Percentiles rank a stretch among this genome's conserved stretches.
phyloP scores from a whole-genome alignment of 2,329 filamentous ascomycete species.

The Trichoderma citrinoviride region DNA sequence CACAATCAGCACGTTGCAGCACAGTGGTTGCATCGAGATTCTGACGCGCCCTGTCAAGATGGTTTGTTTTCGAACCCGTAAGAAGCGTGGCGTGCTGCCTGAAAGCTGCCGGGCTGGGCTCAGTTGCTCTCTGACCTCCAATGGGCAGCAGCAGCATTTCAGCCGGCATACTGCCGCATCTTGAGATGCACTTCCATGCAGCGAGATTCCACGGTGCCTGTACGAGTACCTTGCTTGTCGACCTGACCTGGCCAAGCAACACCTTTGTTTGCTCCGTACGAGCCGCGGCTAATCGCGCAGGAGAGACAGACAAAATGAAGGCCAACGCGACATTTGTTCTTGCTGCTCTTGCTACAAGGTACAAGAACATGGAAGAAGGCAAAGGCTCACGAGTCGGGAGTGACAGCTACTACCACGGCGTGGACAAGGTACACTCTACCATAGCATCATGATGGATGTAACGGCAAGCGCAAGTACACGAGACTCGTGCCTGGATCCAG shows the following conservation, averaged over 20 bases:
- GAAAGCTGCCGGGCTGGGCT: neutral
- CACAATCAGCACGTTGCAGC: too few relatives aligned
- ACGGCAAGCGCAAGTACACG: neutral
- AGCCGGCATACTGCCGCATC: slow-evolving; percentile 8
- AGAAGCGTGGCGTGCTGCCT: neutral
- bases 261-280: neutral
- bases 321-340: neutral
- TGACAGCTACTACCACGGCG: too few relatives aligned
- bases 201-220: neutral
- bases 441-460: neutral
- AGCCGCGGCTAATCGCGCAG: neutral
- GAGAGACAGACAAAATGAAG: neutral
- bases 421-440: too few relatives aligned
- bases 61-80: neutral
- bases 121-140: neutral
- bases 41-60: neutral
- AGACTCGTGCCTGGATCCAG: too few relatives aligned
- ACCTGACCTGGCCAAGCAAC: neutral
- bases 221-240: neutral
- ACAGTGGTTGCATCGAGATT: neutral
- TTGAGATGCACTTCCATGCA: slow-evolving; percentile 1
- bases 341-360: too few relatives aligned
- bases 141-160: neutral
- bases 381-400: too few relatives aligned
- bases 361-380: too few relatives aligned